Evolutionary conservation across 352 stramenopile genomes (phyloP).

Genomic region (Phytophthora pseudosyringae): DNA sequence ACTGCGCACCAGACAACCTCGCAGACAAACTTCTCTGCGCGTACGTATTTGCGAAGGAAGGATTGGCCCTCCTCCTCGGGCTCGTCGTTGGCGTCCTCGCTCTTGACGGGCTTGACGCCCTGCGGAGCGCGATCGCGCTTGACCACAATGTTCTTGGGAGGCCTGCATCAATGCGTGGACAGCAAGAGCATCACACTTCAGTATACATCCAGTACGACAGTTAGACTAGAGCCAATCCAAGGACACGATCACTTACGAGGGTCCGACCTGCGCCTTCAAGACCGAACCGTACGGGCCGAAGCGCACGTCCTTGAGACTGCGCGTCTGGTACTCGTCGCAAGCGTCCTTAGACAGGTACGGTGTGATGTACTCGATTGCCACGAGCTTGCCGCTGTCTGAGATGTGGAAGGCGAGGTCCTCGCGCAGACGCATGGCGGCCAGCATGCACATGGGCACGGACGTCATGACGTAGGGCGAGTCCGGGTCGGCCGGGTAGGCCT

Average conservation of each 20-base stretch:
- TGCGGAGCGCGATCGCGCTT: constrained; percentile 72
- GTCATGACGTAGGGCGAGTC: constrained; percentile 75
- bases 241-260: constrained; percentile 48
- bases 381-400: constrained; percentile 75
- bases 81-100: constrained; percentile 62
- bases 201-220: neutral
- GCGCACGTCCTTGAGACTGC: constrained; percentile 64
- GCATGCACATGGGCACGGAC: constrained; percentile 83
- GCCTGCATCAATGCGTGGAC: constrained; percentile 31
- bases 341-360: constrained; percentile 46
- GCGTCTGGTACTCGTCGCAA: constrained; percentile 64
- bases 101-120: constrained; percentile 75
- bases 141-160: constrained; percentile 64
- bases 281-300: constrained; percentile 63
- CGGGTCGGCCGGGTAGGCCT: constrained; percentile 62
- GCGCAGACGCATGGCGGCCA: constrained; percentile 72
- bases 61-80: constrained; percentile 73
- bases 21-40: constrained; percentile 17
- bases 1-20: neutral
- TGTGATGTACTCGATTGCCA: constrained; percentile 85
- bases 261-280: constrained; percentile 66
- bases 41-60: constrained; percentile 87
- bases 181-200: neutral
- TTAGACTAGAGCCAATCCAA: neutral
- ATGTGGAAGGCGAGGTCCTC: constrained; percentile 88